A percentile compares a stretch with the other conserved stretches of the same genome.
These are phyloP conservation scores for Solanum lignicaule DNA, from an alignment of 257 asterid genomes.

Conservation along the genomic window DNA sequence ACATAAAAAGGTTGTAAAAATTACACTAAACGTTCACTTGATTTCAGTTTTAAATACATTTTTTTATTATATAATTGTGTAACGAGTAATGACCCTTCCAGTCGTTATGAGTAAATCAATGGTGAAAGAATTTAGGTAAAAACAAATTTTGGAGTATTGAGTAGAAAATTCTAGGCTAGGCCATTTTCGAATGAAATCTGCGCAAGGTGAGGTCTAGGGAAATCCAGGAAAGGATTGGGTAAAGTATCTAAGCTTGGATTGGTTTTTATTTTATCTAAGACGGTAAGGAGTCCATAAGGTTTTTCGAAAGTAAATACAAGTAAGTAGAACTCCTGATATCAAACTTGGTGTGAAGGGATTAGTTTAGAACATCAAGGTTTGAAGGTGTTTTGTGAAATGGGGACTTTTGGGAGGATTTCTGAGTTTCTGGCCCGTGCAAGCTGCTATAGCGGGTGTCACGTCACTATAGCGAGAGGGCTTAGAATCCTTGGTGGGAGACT, in stretches of 20 bases:
- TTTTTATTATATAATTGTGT: neutral
- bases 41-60: neutral
- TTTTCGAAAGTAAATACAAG: neutral
- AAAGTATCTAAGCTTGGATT: neutral
- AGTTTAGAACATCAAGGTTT: neutral
- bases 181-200: neutral
- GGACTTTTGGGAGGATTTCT: neutral
- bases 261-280: neutral
- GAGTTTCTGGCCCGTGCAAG: too few relatives aligned
- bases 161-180: neutral
- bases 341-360: neutral
- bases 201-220: neutral
- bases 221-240: neutral
- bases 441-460: too few relatives aligned
- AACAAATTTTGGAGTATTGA: neutral
- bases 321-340: neutral
- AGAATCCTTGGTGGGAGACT: neutral
- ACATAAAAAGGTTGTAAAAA: neutral
- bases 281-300: neutral
- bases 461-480: neutral
- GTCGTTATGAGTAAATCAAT: neutral
- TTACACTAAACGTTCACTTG: neutral
- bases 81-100: neutral
- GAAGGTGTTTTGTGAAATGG: neutral
- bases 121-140: neutral